A percentile compares a stretch with the other conserved stretches of the same genome.
Conservation (phyloP, 805 yeast genomes). For the Nakazawaea ishiwadae region DNA sequence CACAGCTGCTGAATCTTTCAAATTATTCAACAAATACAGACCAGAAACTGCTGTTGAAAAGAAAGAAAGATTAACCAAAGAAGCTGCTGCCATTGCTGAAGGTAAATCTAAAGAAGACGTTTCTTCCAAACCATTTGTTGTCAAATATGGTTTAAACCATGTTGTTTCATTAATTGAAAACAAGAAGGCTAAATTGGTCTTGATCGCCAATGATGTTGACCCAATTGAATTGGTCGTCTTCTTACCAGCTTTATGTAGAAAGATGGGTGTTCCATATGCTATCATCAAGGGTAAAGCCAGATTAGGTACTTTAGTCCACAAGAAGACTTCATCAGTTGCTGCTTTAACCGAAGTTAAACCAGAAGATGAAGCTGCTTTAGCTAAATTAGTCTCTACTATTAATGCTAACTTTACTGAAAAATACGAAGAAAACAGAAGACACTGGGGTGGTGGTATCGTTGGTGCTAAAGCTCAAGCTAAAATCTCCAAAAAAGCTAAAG, state of each 20-base stretch:
- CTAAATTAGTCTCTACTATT: constrained; percentile 88
- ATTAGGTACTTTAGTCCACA: constrained; percentile 95
- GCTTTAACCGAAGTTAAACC: constrained; percentile 93
- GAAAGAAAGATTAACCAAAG: constrained; percentile 98
- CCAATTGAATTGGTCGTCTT: constrained; percentile 97
- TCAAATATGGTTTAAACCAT: constrained; percentile 98
- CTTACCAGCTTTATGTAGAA: constrained; percentile 98
- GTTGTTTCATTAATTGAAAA: constrained; percentile 95
- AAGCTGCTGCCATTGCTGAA: constrained; percentile 98
- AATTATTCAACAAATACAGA: constrained; percentile 97
- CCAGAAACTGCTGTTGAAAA: constrained; percentile 97
- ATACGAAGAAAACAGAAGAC: constrained; percentile 94
- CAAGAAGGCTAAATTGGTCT: constrained; percentile 97
- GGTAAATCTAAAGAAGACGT: constrained; percentile 97
- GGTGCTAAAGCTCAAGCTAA: constrained; percentile 91
- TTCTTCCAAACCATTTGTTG: constrained; percentile 93
- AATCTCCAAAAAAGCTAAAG: constrained; percentile 70
- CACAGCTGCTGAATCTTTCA: constrained; percentile 96
- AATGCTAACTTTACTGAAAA: constrained; percentile 90
- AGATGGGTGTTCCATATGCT: constrained; percentile 99
- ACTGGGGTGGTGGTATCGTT: constrained; percentile 99
- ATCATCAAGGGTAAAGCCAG: constrained; percentile 98
- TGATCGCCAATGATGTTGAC: constrained; percentile 98
- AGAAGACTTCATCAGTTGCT: constrained; percentile 96
- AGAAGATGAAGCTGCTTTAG: constrained; percentile 93